A percentile compares a stretch with the other conserved stretches of the same genome.
Evolutionary conservation across 305 asterid species (phyloP).

Genomic region (Fraxinus latifolia): DNA sequence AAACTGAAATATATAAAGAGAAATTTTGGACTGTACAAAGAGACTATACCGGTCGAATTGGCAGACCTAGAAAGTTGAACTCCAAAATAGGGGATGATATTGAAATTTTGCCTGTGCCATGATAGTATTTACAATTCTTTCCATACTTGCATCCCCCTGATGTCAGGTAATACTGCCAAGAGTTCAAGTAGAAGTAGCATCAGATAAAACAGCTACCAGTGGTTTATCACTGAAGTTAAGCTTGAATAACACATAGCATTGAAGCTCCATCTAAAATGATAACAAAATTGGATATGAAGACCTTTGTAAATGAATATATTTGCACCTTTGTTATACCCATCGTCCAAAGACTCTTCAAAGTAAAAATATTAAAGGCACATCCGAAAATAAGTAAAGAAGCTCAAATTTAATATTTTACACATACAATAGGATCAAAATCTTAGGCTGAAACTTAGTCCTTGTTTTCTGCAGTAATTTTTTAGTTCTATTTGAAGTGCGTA

Average conservation of each 20-base stretch:
- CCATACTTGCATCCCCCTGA: constrained; percentile 87
- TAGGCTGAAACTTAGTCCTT: not conserved
- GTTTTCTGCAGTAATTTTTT: not conserved
- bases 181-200: constrained; percentile 18
- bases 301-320: not conserved
- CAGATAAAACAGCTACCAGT: constrained; percentile 11
- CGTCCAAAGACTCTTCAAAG: not conserved
- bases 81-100: constrained; percentile 42
- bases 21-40: constrained; percentile 15
- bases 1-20: not conserved
- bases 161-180: constrained; percentile 74
- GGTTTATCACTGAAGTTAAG: not conserved
- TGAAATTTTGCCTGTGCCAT: constrained; percentile 41
- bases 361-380: not conserved
- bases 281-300: not conserved
- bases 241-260: not conserved
- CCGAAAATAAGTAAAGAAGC: not conserved
- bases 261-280: not conserved
- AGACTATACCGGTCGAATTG: constrained; percentile 64
- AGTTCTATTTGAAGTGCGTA: not conserved
- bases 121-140: constrained; percentile 72
- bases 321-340: not conserved
- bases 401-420: not conserved
- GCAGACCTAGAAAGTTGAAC: constrained; percentile 84
- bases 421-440: not conserved